Percentiles rank a stretch among this genome's conserved stretches.
Conservation (phyloP, 805 yeast species). For the Spathaspora sp. region DNA sequence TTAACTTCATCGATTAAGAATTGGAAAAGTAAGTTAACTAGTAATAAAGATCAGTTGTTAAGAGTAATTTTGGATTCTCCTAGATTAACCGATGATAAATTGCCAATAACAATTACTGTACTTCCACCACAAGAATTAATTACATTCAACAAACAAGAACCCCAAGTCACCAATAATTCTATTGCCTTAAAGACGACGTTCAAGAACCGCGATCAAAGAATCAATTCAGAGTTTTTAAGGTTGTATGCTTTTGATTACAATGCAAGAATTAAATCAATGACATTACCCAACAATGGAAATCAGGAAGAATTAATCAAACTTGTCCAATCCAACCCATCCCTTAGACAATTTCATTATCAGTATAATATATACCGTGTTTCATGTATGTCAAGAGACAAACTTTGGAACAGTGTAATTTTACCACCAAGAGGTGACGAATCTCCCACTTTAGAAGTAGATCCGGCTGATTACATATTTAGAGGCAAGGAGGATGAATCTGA, state of each 20-base stretch:
- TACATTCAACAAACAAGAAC: conserved; percentile 10
- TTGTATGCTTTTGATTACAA: conserved; percentile 48
- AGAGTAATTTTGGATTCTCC: conserved; percentile 9
- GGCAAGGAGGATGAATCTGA: conserved; percentile 5
- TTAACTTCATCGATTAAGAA: conserved; percentile 11
- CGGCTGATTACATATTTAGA: conserved; percentile 17
- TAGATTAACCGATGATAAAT: conserved; percentile 13
- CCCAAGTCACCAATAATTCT: not conserved
- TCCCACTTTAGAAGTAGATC: conserved; percentile 18
- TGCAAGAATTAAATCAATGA: conserved; percentile 24
- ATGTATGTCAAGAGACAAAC: conserved; percentile 42
- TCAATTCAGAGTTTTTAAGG: conserved; percentile 47
- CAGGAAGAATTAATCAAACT: conserved; percentile 9
- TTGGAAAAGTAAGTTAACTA: conserved; percentile 6
- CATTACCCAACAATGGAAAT: conserved; percentile 16
- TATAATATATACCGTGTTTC: conserved; percentile 33
- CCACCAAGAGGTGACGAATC: conserved; percentile 46
- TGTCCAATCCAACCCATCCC: conserved; percentile 8
- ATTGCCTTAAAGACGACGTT: conserved; percentile 5
- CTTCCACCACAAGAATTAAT: conserved; percentile 10
- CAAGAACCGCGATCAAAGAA: conserved; percentile 44
- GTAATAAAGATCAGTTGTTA: conserved; percentile 4
- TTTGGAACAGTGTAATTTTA: conserved; percentile 52
- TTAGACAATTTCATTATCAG: conserved; percentile 23
- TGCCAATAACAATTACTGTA: conserved; percentile 7